Evolutionary conservation across 2,329 filamentous ascomycete species (phyloP), one percentile per base, ranked within the genome.

Genomic region (Colletotrichum salicis): DNA sequence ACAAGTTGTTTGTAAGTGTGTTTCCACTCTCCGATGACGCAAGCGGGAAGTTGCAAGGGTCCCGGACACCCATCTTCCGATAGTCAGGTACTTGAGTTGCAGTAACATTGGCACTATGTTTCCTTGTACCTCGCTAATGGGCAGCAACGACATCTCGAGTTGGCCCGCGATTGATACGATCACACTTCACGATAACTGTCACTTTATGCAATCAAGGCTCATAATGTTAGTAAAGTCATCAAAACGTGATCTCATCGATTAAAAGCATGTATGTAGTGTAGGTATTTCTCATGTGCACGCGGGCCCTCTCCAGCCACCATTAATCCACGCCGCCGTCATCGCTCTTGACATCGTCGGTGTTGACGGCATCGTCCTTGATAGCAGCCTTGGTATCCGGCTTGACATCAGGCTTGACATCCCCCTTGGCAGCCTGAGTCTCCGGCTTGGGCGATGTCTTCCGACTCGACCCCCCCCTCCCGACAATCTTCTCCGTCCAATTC

Each of bases 401-500:
- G 2, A 6, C 15, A 41, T 41, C 37, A 41, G 37, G 4, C 5
- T 41, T 2, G 5, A 6, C 13, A 19, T 41, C 37, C 2, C 13
- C 37, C 37, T 41, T 41, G 37, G 5, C 52, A 22, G 12, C 27
- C 12, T 22, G 56, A 41, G 56, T 31, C n/a, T 59, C 35, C 27
- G 54, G 54, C 55, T 51, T 48, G 7, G 70, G 67, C 31, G 70
- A 72, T 7, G 66, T 48, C 37, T 66, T 72, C 3, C 70, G 66
- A 8, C 37, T 45, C 22, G 67, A 33, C 1, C 52, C 66, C 33
- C 67, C 58, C 76, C 82, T 86, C 22, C 86, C 86, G 15, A 85
- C 86, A 79, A 88, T 88, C 78, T 86, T 87, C 79, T 88, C 86
- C 6, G 86, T 84, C 86, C 86, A 88, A 75, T 84, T 87, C 86